Evolutionary conservation across 2,329 filamentous ascomycete genomes (phyloP).

Genomic region (Xylaria sp.): DNA sequence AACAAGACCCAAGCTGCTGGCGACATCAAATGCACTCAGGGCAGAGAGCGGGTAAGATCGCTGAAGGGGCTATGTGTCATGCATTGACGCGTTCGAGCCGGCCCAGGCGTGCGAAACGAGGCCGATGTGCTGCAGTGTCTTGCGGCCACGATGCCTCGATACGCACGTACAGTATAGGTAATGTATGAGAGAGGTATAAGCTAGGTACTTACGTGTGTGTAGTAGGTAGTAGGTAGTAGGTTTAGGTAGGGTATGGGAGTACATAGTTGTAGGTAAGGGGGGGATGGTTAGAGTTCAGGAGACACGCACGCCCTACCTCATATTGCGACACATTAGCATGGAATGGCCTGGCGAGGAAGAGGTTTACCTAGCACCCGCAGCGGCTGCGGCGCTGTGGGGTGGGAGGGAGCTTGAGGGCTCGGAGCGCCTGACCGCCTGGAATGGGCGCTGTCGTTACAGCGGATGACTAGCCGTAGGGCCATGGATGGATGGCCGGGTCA

Average conservation of each 20-base stretch:
- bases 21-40: conserved; percentile 10
- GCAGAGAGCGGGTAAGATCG: conserved; percentile 11
- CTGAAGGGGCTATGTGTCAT: conserved; percentile 1
- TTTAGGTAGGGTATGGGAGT: no score
- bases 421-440: not conserved
- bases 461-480: conserved; percentile 1
- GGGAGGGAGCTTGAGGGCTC: not conserved
- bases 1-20: no score
- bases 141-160: not conserved
- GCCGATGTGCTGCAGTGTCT: not conserved
- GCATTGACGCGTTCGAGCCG: conserved; percentile 4
- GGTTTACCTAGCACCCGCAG: no score
- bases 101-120: not conserved
- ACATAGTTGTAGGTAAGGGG: no score
- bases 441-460: not conserved
- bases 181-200: not conserved
- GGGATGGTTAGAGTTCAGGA: no score
- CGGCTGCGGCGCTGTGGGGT: no score
- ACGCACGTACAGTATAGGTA: not conserved
- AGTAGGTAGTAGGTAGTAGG: no score
- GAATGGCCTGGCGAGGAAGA: no score
- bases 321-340: no score
- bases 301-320: no score
- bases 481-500: conserved; percentile 16
- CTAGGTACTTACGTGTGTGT: not conserved